These are phyloP conservation scores for Pseudogymnoascus sp. DNA, from an alignment of 2,329 filamentous ascomycete genomes.

Conservation along the genomic window DNA sequence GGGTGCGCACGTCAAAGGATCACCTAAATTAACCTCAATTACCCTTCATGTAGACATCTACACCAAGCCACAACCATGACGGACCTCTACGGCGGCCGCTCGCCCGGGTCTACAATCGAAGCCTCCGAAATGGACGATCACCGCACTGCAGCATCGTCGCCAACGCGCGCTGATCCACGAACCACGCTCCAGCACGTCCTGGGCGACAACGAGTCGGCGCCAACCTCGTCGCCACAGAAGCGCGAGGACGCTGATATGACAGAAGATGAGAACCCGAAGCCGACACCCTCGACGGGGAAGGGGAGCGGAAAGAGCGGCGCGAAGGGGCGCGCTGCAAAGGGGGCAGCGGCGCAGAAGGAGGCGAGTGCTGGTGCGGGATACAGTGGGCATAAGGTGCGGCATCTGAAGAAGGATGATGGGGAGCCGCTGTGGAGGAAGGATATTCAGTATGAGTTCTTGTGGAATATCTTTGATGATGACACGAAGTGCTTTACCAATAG, in stretches of 20 bases:
- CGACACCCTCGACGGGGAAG: constrained; percentile 17
- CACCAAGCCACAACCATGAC: constrained; percentile 13
- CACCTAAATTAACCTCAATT: not conserved
- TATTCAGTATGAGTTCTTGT: constrained; percentile 82
- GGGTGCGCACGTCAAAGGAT: not conserved
- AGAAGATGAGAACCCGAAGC: constrained; percentile 27
- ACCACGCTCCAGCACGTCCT: constrained; percentile 24
- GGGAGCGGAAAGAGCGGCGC: constrained; percentile 19
- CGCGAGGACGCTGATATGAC: constrained; percentile 20
- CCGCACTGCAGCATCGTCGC: constrained; percentile 23
- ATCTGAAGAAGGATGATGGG: constrained; percentile 83
- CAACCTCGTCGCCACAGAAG: constrained; percentile 17
- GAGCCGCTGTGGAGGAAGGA: constrained; percentile 81
- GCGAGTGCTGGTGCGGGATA: constrained; percentile 19
- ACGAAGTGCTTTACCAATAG: constrained; percentile 79
- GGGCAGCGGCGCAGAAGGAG: constrained; percentile 8
- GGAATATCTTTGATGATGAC: constrained; percentile 70
- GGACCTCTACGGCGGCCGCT: constrained; percentile 15
- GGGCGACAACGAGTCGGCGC: constrained; percentile 19
- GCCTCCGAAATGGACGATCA: constrained; percentile 27
- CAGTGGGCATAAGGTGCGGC: constrained; percentile 58
- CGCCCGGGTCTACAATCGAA: constrained; percentile 25
- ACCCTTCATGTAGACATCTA: constrained; percentile 4
- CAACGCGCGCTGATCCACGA: constrained; percentile 23
- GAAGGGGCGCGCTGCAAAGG: constrained; percentile 18